Percentiles rank a stretch among this genome's conserved stretches.
Conservation (phyloP, 208 protist species). For the Polymyxa betae region DNA sequence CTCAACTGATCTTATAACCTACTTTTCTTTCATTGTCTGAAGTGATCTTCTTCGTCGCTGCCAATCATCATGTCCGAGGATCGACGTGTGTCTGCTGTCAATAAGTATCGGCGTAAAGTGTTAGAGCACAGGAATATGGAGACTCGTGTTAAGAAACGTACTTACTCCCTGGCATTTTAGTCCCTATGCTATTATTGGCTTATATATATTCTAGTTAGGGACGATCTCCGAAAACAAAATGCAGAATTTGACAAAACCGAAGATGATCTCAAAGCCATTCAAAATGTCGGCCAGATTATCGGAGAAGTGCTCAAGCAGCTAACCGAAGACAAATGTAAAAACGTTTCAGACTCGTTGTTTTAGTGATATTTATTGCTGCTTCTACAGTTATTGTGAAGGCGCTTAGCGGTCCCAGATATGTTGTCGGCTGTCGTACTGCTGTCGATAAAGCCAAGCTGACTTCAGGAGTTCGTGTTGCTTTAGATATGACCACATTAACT, state of each 20-base stretch:
- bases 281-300: slow-evolving; percentile 97
- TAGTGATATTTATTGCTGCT: background rate
- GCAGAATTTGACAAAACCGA: slow-evolving; percentile 90
- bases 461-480: slow-evolving; percentile 92
- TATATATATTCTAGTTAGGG: slow-evolving; percentile 70
- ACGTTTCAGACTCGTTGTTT: background rate
- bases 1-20: no score
- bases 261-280: slow-evolving; percentile 95
- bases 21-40: no score
- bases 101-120: slow-evolving; percentile 72
- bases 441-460: slow-evolving; percentile 87
- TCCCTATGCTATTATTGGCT: background rate
- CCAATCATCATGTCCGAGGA: no score
- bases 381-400: slow-evolving; percentile 96
- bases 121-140: slow-evolving; percentile 76
- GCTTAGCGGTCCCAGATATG: slow-evolving; percentile 95
- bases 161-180: slow-evolving; percentile 38
- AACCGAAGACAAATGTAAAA: slow-evolving; percentile 81
- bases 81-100: slow-evolving; percentile 58
- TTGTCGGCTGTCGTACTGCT: slow-evolving; percentile 90
- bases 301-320: slow-evolving; percentile 96
- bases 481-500: slow-evolving; percentile 99
- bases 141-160: slow-evolving; percentile 67
- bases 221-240: slow-evolving; percentile 77
- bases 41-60: no score